Percentiles rank a stretch among this genome's conserved stretches.
phyloP scores from a whole-genome alignment of 805 yeast genomes.

The Metschnikowia noctiluminum region DNA sequence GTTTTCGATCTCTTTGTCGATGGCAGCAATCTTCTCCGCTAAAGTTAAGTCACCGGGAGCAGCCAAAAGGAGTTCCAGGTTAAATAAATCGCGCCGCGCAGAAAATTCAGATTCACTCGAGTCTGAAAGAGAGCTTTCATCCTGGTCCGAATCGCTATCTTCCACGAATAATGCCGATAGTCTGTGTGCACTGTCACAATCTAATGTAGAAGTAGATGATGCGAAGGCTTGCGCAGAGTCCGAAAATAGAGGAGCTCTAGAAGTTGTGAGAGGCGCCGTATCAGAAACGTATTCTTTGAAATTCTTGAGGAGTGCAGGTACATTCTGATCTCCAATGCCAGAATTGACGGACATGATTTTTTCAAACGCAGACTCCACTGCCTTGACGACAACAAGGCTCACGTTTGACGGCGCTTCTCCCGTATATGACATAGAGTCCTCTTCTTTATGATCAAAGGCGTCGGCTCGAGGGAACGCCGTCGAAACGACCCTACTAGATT shows the following conservation, averaged over 20 bases:
- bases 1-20: constrained; percentile 55
- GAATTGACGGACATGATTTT: constrained; percentile 46
- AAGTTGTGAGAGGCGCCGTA: constrained; percentile 1
- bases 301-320: background rate
- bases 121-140: constrained; percentile 29
- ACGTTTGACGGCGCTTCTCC: constrained; percentile 16
- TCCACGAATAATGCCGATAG: constrained; percentile 35
- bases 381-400: constrained; percentile 48
- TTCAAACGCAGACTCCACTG: constrained; percentile 66
- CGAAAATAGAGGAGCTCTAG: constrained; percentile 9
- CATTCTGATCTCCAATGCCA: constrained; percentile 1
- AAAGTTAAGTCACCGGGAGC: constrained; percentile 69
- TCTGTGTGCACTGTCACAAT: constrained; percentile 15
- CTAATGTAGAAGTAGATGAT: constrained; percentile 2
- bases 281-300: constrained; percentile 1
- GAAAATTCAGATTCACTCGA: constrained; percentile 14
- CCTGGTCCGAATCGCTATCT: constrained; percentile 31
- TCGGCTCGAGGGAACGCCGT: constrained; percentile 5
- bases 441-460: no score
- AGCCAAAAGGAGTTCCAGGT: constrained; percentile 46
- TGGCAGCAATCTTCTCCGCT: constrained; percentile 60
- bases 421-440: no score
- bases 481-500: constrained; percentile 5
- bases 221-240: constrained; percentile 2
- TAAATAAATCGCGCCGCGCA: constrained; percentile 4